A percentile compares a stretch with the other conserved stretches of the same genome.
Conservation (phyloP, 129 eudicot genomes). For the Lactuca saligna region DNA sequence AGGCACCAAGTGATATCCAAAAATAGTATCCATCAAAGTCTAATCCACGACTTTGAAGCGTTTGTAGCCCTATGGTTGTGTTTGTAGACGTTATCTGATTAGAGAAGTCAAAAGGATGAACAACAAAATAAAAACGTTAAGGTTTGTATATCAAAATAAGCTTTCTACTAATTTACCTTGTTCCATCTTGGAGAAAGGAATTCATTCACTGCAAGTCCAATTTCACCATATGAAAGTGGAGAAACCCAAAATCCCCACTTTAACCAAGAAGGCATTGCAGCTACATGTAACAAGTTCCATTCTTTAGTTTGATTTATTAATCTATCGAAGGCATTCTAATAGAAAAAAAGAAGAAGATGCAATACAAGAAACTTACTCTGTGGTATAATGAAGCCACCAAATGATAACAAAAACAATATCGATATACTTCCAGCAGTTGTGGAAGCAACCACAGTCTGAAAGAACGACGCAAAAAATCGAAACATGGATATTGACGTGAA, state of each 20-base stretch:
- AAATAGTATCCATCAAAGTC: slow-evolving; percentile 31
- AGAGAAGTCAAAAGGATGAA: not conserved
- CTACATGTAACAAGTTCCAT: slow-evolving; percentile 31
- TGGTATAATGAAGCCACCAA: slow-evolving; percentile 59
- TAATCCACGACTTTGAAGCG: slow-evolving; percentile 44
- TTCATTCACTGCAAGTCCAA: slow-evolving; percentile 63
- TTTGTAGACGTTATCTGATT: slow-evolving; percentile 26
- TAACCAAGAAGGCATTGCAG: slow-evolving; percentile 58
- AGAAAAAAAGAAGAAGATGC: not conserved
- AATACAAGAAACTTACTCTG: slow-evolving; percentile 28
- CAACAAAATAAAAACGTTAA: not conserved
- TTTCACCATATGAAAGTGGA: slow-evolving; percentile 56
- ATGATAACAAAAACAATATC: slow-evolving; percentile 30
- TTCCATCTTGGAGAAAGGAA: slow-evolving; percentile 71
- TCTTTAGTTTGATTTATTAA: not conserved
- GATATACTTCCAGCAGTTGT: slow-evolving; percentile 38
- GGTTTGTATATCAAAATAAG: too few species aligned
- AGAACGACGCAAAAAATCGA: slow-evolving; percentile 50
- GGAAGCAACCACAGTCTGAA: slow-evolving; percentile 43
- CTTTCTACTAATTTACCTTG: slow-evolving; percentile 26
- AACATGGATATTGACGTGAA: slow-evolving; percentile 50
- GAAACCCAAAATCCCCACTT: slow-evolving; percentile 68
- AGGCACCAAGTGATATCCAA: slow-evolving; percentile 47
- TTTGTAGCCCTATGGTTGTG: slow-evolving; percentile 37
- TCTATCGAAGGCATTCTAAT: not conserved